Evolutionary conservation across 2,329 filamentous ascomycete genomes (phyloP).

Genomic region (Thyridium curvatum): DNA sequence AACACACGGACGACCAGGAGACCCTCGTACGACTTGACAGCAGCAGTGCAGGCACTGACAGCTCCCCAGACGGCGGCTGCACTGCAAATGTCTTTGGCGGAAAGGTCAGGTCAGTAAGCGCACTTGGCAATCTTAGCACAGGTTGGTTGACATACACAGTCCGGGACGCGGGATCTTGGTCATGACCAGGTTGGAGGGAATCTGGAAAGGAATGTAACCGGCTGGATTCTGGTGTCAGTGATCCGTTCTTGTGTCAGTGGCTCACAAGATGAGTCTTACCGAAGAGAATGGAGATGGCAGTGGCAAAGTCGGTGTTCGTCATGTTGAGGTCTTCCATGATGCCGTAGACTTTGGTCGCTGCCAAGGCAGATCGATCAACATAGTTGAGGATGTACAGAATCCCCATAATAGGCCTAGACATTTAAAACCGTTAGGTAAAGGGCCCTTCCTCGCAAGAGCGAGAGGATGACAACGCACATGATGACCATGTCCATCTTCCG

Average conservation of each 20-base stretch:
- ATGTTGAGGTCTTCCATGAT: conserved; percentile 34
- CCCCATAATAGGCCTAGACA: no score
- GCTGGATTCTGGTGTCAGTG: no score
- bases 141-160: conserved; percentile 23
- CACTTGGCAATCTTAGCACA: conserved; percentile 12
- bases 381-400: conserved; percentile 56
- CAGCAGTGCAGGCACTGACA: conserved; percentile 23
- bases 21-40: conserved; percentile 22
- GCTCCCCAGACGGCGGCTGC: conserved; percentile 18
- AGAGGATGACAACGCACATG: conserved; percentile 3
- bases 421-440: no score
- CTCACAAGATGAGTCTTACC: conserved; percentile 25
- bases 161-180: conserved; percentile 32
- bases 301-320: conserved; percentile 29
- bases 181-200: conserved; percentile 40
- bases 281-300: conserved; percentile 23
- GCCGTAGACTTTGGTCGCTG: conserved; percentile 32
- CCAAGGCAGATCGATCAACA: conserved; percentile 30
- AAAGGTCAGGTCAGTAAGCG: no score
- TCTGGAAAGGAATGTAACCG: conserved; percentile 5
- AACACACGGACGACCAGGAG: conserved; percentile 27
- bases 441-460: no score
- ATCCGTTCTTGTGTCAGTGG: no score
- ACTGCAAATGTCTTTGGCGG: conserved; percentile 18
- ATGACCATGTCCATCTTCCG: conserved; percentile 15